phyloP scores from a whole-genome alignment of 192 early-diverging fungal species.

The Gaertneriomyces sp. region DNA sequence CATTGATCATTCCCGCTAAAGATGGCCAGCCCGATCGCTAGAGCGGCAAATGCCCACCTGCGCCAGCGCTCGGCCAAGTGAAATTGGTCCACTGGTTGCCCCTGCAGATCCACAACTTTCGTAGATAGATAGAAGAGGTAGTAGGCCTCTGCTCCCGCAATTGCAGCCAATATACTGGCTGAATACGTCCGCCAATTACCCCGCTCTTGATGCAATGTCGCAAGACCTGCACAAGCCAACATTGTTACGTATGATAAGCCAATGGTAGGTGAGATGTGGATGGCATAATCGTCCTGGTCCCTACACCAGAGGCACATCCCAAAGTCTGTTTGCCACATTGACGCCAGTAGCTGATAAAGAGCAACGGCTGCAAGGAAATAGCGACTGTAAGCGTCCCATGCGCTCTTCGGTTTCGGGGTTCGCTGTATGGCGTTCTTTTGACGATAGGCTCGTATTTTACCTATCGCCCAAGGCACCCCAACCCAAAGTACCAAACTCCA shows the following conservation, averaged over 20 bases:
- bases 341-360: slow-evolving; percentile 16
- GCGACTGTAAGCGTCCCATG: slow-evolving; percentile 1
- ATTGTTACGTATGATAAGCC: slow-evolving; percentile 12
- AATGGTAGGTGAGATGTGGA: slow-evolving; percentile 14
- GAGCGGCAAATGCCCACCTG: slow-evolving; percentile 15
- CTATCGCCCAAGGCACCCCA: slow-evolving; percentile 8
- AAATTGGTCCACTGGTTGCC: not conserved
- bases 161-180: slow-evolving; percentile 1
- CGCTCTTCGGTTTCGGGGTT: slow-evolving; percentile 8
- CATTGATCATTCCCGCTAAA: slow-evolving; percentile 22
- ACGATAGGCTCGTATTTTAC: slow-evolving; percentile 10
- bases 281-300: slow-evolving; percentile 15
- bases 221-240: slow-evolving; percentile 17
- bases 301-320: slow-evolving; percentile 30
- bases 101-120: slow-evolving; percentile 2
- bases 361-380: slow-evolving; percentile 21
- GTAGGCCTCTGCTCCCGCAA: slow-evolving; percentile 15
- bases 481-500: slow-evolving; percentile 13
- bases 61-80: not conserved
- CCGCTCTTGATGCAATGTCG: slow-evolving; percentile 18
- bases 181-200: slow-evolving; percentile 23
- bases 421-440: not conserved
- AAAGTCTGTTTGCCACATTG: slow-evolving; percentile 25
- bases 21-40: slow-evolving; percentile 15
- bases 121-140: slow-evolving; percentile 3